These are phyloP conservation scores for Alisma plantagoaquatica DNA, from an alignment of 106 monocot species.

Conservation along the genomic window DNA sequence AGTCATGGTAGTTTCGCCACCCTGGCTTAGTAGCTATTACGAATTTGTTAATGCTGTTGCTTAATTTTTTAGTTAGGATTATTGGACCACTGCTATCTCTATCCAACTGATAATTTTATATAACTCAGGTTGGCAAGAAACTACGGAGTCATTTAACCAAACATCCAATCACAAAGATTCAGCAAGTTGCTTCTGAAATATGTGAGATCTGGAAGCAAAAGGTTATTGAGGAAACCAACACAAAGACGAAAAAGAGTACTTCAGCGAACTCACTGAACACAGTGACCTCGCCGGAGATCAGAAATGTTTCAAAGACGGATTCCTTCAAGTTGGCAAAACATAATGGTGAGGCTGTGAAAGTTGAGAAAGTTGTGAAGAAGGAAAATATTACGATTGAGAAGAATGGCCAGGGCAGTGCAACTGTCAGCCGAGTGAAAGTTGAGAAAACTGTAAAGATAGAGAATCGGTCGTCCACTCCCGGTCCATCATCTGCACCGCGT, in stretches of 20 bases:
- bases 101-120: not conserved
- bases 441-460: conserved; percentile 4
- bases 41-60: not conserved
- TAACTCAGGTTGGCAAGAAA: conserved; percentile 74
- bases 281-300: not conserved
- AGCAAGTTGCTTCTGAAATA: conserved; percentile 59
- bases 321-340: not conserved
- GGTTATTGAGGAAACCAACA: conserved; percentile 65
- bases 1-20: not conserved
- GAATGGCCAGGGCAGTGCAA: too few relatives aligned
- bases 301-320: not conserved
- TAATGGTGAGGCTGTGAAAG: not conserved
- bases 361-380: conserved; percentile 4
- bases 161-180: conserved; percentile 66
- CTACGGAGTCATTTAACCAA: conserved; percentile 54
- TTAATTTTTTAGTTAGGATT: not conserved
- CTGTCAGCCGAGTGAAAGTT: too few relatives aligned
- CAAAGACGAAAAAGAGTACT: conserved; percentile 20
- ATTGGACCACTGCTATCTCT: too few relatives aligned
- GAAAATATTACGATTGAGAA: conserved; percentile 14
- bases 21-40: not conserved
- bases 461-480: too few relatives aligned
- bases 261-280: conserved; percentile 1
- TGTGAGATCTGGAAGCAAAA: conserved; percentile 67
- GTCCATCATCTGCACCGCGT: conserved; percentile 3